Evolutionary conservation across 2,329 filamentous ascomycete species (phyloP).

Genomic region (Verticillium klebahnii): DNA sequence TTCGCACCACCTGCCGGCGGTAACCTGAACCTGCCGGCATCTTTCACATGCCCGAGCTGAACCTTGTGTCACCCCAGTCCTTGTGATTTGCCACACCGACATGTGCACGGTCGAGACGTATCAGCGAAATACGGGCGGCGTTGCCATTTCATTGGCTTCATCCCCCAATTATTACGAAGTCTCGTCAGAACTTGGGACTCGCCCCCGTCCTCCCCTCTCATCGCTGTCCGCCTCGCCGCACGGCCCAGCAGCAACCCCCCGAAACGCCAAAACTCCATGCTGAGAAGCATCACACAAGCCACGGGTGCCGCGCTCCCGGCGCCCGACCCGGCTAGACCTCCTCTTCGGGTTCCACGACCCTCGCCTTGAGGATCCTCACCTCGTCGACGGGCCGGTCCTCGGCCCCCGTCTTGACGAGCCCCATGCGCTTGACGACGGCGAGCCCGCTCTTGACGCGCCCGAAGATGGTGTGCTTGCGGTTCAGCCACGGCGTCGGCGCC

Average conservation of each 20-base stretch:
- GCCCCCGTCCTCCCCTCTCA: too few relatives aligned
- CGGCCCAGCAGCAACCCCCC: neutral
- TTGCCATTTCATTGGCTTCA: neutral
- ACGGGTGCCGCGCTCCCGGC: neutral
- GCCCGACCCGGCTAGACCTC: constrained; percentile 10
- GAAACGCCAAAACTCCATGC: neutral
- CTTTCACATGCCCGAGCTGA: neutral
- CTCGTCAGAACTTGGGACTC: too few relatives aligned
- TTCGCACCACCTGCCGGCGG: neutral
- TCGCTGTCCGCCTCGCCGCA: neutral
- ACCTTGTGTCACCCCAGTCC: neutral
- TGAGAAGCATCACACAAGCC: neutral
- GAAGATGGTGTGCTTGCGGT: constrained; percentile 97
- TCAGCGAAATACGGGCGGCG: neutral
- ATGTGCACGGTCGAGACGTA: neutral
- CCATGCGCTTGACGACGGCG: constrained; percentile 81
- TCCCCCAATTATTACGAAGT: neutral
- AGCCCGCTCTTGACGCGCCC: constrained; percentile 83
- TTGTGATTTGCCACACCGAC: neutral
- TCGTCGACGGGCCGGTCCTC: constrained; percentile 81
- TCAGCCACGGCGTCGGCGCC: constrained; percentile 91
- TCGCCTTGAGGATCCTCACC: constrained; percentile 72
- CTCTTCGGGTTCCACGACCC: constrained; percentile 59
- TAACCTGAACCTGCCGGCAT: neutral
- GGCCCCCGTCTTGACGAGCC: constrained; percentile 73